Evolutionary conservation across 1,139 yeast species (phyloP), one percentile per base, ranked within the genome.

Genomic region (Diutina pseudorugosa): DNA sequence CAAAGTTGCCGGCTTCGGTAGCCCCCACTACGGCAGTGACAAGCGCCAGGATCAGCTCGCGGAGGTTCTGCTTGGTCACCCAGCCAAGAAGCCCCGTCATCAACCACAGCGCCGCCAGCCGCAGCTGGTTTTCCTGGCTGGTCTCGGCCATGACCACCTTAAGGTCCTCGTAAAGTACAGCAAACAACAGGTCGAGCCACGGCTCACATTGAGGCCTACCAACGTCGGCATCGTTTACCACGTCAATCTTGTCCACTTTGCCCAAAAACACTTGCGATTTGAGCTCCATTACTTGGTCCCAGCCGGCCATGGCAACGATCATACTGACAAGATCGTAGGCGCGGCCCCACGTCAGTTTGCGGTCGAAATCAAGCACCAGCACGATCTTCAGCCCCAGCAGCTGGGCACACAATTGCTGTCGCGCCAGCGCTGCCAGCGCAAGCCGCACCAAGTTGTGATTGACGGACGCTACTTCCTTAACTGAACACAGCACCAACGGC

Each of bases 321-420:
- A 69, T 62, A 3, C 76, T 66, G 50, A 73, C 55, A 42, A 73
- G 58, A 54, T 72, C 75, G 57, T 72, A 73, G 48, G 71, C 62
- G 53, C 74, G 64, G 5, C 77, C 77, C 76, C 77, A 73, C 2
- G 75, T 70, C 0, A 75, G 70, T 41, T 61, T 66, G 50, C 61
- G 60, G 47, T 63, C 61, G 55, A 71, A 72, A 53, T 72, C 74
- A 21, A 70, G 55, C 3, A 71, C 59, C 1, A 74, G 68, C 14
- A 64, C 55, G 51, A 63, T 57, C 4, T 67, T 58, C 6, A 57
- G 52, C 3, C 70, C 69, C 1, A 69, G 61, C 1, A 75, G 70
- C 55, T 65, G 72, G 3, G 73, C 66, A 1, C 75, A 64, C 36
- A 71, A 56, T 14, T 61, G 54, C 21, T 61, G 58, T 55, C 67